Evolutionary conservation across 129 eudicot genomes (phyloP), one percentile per base, ranked within the genome.

Genomic region (Tagetes erecta): DNA sequence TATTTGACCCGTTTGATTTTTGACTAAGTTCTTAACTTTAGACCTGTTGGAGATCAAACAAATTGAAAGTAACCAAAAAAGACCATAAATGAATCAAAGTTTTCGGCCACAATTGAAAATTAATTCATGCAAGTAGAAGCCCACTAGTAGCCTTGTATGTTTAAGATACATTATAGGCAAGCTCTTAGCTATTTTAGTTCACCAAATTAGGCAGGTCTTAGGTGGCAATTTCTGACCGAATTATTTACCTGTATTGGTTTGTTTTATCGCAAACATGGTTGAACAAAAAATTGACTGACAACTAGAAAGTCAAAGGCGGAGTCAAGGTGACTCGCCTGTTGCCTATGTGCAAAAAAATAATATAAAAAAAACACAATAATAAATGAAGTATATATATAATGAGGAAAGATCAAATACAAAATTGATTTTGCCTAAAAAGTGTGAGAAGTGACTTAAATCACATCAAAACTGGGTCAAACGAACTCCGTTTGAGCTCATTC

Each of bases 1-100:
- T 47, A 47, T 56, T 53, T 56, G 63, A 56, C 37, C 13, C 35
- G 63, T 56, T 57, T 57, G 36, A 57, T 57, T 30, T 57, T 57
- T 57, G 12, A 37, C 37, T 57, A 57, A 11, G 52, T 47, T 47
- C 52, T 47, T 11, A 47, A n/a, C 11, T 47, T 47, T 10, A 47
- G 52, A 47, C 52, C 52, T 11, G 52, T 27, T 57, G 6, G 38
- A 57, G 9, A 30, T 57, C 31, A 8, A 57, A 31, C 64, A 57
- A 57, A 31, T 57, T 57, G 37, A 31, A 2, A 57, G 11, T 57
- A 57, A 31, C 38, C 64, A 57, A 57, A 57, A 30, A 6, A 6
- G 64, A 57, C 4, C 37, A 57, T 57, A 31, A 30, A 57, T 57
- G 37, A 57, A 57, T 27, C 64, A 30, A 57, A 57, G 63, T 56